These are phyloP conservation scores for Parmales sp. DNA, from an alignment of 108 stramenopile genomes.

Conservation along the genomic window DNA sequence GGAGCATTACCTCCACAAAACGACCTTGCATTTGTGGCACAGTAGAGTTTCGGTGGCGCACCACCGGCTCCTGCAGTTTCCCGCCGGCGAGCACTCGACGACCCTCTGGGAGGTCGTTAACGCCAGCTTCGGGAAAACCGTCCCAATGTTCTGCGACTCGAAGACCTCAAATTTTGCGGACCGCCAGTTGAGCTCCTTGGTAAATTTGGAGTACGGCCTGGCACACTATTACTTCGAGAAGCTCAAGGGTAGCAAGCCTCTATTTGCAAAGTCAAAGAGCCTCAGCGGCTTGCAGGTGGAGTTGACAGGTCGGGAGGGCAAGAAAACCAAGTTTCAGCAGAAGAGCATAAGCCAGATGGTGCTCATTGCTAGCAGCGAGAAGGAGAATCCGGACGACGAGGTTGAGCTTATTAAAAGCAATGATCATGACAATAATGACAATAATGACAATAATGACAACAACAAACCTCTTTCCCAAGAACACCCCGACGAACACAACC, in stretches of 20 bases:
- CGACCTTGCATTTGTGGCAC: no score
- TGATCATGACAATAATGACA: neutral
- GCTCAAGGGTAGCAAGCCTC: constrained; percentile 38
- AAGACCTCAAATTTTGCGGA: constrained; percentile 4
- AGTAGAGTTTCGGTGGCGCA: no score
- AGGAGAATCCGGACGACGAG: neutral
- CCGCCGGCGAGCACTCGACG: neutral
- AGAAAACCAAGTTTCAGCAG: constrained; percentile 79
- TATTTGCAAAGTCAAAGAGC: constrained; percentile 46
- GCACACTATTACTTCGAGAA: constrained; percentile 72
- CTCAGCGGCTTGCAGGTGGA: constrained; percentile 48
- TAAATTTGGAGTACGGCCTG: constrained; percentile 77
- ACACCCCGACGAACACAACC: constrained; percentile 69
- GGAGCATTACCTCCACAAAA: no score
- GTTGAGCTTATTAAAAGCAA: neutral
- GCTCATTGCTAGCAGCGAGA: constrained; percentile 51
- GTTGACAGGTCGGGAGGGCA: constrained; percentile 77
- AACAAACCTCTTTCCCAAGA: neutral
- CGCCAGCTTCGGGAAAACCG: neutral
- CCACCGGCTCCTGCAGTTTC: no score
- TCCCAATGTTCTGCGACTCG: constrained; percentile 6
- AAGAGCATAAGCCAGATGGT: constrained; percentile 69
- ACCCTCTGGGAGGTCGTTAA: neutral
- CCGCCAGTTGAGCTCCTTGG: constrained; percentile 21
- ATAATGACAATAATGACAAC: neutral